These are phyloP conservation scores for Ilyonectria sp. DNA, from an alignment of 2,329 filamentous ascomycete genomes.

Conservation along the genomic window DNA sequence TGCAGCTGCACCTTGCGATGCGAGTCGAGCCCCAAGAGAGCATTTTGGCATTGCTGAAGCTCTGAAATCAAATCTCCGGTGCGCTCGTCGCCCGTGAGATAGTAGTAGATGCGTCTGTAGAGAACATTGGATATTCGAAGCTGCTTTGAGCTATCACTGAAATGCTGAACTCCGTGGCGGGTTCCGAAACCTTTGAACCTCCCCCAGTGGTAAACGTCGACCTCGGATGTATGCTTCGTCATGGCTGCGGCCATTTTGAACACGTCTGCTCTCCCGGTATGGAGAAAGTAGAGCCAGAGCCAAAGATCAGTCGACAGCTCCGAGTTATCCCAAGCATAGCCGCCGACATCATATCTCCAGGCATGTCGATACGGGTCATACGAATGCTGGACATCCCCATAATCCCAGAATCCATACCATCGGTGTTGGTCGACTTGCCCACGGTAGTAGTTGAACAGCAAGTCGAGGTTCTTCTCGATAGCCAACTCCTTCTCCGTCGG, in stretches of 20 bases:
- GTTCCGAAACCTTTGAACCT: slow-evolving; percentile 72
- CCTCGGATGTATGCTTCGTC: slow-evolving; percentile 71
- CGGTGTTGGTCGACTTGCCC: slow-evolving; percentile 68
- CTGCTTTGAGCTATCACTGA: slow-evolving; percentile 73
- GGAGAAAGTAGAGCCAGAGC: slow-evolving; percentile 74
- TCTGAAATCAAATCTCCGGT: slow-evolving; percentile 59
- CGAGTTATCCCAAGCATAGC: slow-evolving; percentile 76
- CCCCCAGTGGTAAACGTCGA: slow-evolving; percentile 74
- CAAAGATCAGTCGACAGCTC: slow-evolving; percentile 74
- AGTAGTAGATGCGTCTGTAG: slow-evolving; percentile 67
- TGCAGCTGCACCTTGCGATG: slow-evolving; percentile 39
- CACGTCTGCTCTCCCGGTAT: slow-evolving; percentile 69
- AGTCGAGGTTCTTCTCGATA: slow-evolving; percentile 68
- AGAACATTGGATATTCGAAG: slow-evolving; percentile 61
- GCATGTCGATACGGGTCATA: slow-evolving; percentile 71
- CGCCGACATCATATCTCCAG: slow-evolving; percentile 75
- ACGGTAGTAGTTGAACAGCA: slow-evolving; percentile 69
- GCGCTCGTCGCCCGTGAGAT: slow-evolving; percentile 70
- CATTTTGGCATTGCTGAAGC: slow-evolving; percentile 29
- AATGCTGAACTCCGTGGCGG: slow-evolving; percentile 75
- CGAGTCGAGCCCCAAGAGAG: slow-evolving; percentile 32
- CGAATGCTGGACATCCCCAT: slow-evolving; percentile 74
- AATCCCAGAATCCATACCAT: slow-evolving; percentile 76
- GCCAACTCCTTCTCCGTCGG: slow-evolving; percentile 49
- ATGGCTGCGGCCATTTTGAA: slow-evolving; percentile 72